Conservation (phyloP, 2,329 filamentous ascomycete genomes). For the Drechmeria coniospora region DNA sequence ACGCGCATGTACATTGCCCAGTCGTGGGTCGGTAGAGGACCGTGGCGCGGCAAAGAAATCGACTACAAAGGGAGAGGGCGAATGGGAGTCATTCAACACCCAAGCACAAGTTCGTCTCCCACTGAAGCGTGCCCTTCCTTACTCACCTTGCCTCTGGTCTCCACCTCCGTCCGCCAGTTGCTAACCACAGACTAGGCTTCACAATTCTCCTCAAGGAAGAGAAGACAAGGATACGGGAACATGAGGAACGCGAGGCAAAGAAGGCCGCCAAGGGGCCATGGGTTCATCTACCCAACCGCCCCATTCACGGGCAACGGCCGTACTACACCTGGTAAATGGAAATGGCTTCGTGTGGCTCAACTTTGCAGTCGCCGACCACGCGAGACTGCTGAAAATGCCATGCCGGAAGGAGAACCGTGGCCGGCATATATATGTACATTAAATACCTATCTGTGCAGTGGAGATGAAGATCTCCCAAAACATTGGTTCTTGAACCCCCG, state of each 20-base stretch:
- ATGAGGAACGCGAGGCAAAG: constrained; percentile 64
- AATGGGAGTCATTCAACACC: constrained; percentile 51
- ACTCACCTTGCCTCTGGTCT: neutral
- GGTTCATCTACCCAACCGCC: constrained; percentile 76
- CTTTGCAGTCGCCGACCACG: too few species aligned
- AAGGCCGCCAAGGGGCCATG: constrained; percentile 63
- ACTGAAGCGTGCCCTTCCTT: neutral
- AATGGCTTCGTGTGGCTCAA: too few species aligned
- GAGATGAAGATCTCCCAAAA: constrained; percentile 6
- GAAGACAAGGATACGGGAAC: constrained; percentile 68
- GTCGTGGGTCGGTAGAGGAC: constrained; percentile 78
- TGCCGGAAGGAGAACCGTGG: too few species aligned
- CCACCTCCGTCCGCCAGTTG: constrained; percentile 8
- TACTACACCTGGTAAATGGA: constrained; percentile 75
- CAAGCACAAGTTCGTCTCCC: constrained; percentile 53
- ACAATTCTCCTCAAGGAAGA: constrained; percentile 84
- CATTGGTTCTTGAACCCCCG: too few species aligned
- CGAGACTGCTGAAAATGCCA: too few species aligned
- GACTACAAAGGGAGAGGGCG: constrained; percentile 66
- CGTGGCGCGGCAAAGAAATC: constrained; percentile 37
- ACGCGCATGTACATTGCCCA: constrained; percentile 82
- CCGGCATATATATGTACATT: constrained; percentile 23
- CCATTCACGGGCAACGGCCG: constrained; percentile 68
- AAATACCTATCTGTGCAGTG: constrained; percentile 13
- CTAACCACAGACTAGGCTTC: constrained; percentile 51